A percentile compares a stretch with the other conserved stretches of the same genome.
These are phyloP conservation scores for Trichoderma atroviride DNA, from an alignment of 2,329 filamentous ascomycete species.

Conservation along the genomic window DNA sequence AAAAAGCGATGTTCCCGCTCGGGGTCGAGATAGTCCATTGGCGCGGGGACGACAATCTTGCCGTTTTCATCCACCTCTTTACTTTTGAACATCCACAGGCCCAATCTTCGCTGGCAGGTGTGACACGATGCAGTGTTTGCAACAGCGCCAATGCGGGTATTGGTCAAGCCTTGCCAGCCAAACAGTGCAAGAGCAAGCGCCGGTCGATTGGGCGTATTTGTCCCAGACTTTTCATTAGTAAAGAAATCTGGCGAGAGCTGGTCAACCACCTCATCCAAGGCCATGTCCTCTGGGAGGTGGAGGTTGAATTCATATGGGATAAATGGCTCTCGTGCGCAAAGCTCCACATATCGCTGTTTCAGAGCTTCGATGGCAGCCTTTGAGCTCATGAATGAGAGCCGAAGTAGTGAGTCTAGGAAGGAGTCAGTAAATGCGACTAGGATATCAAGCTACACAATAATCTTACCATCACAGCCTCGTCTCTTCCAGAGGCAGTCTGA, in stretches of 20 bases:
- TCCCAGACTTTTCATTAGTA: slow-evolving; percentile 39
- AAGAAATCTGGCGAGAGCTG: slow-evolving; percentile 61
- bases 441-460: slow-evolving; percentile 29
- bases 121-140: slow-evolving; percentile 78
- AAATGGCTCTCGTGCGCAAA: slow-evolving; percentile 56
- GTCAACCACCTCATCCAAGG: slow-evolving; percentile 52
- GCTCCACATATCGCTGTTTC: slow-evolving; percentile 66
- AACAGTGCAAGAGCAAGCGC: slow-evolving; percentile 71
- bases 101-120: slow-evolving; percentile 84
- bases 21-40: slow-evolving; percentile 69
- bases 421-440: slow-evolving; percentile 12
- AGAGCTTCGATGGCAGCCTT: slow-evolving; percentile 60
- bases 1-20: slow-evolving; percentile 78
- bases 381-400: slow-evolving; percentile 65
- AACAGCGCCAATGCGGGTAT: slow-evolving; percentile 58
- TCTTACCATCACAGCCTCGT: slow-evolving; percentile 79
- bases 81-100: slow-evolving; percentile 90
- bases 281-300: slow-evolving; percentile 56
- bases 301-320: slow-evolving; percentile 66
- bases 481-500: slow-evolving; percentile 85
- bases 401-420: slow-evolving; percentile 57
- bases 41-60: slow-evolving; percentile 58
- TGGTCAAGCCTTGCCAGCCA: slow-evolving; percentile 72
- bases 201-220: slow-evolving; percentile 54
- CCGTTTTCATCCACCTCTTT: slow-evolving; percentile 63